These are phyloP conservation scores for Pseudohyphozyma bogoriensis DNA, from an alignment of 768 basidiomycete species.

Conservation along the genomic window DNA sequence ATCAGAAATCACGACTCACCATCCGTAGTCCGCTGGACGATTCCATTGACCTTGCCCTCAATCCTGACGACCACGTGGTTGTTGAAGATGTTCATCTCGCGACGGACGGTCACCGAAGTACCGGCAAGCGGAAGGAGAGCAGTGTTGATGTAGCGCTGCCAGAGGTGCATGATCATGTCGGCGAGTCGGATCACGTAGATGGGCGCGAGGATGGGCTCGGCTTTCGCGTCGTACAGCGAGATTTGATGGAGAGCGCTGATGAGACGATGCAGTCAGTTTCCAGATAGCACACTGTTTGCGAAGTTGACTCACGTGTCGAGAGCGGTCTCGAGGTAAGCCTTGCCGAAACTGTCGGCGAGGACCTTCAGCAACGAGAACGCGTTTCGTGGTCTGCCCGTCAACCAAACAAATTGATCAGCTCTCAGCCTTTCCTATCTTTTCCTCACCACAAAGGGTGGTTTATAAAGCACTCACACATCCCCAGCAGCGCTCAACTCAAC, in stretches of 20 bases:
- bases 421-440: too few species aligned
- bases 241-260: slow-evolving; percentile 59
- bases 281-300: too few species aligned
- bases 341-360: slow-evolving; percentile 73
- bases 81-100: slow-evolving; percentile 89
- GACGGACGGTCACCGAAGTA: slow-evolving; percentile 65
- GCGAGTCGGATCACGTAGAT: slow-evolving; percentile 57
- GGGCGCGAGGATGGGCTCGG: slow-evolving; percentile 66
- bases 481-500: slow-evolving; percentile 72
- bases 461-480: slow-evolving; percentile 62
- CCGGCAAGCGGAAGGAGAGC: slow-evolving; percentile 77
- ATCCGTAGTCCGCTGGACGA: slow-evolving; percentile 73
- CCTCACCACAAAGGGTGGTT: too few species aligned
- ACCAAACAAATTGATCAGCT: not conserved
- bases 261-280: not conserved
- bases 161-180: slow-evolving; percentile 85
- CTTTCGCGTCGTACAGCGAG: slow-evolving; percentile 61
- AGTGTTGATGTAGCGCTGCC: slow-evolving; percentile 91
- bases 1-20: slow-evolving; percentile 44
- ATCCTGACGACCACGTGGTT: slow-evolving; percentile 74
- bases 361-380: slow-evolving; percentile 71
- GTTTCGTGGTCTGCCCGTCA: slow-evolving; percentile 63
- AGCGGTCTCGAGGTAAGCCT: slow-evolving; percentile 78
- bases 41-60: slow-evolving; percentile 67
- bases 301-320: slow-evolving; percentile 73